Conservation (phyloP, 2,329 filamentous ascomycete species). For the Aureobasidium uvarum region DNA sequence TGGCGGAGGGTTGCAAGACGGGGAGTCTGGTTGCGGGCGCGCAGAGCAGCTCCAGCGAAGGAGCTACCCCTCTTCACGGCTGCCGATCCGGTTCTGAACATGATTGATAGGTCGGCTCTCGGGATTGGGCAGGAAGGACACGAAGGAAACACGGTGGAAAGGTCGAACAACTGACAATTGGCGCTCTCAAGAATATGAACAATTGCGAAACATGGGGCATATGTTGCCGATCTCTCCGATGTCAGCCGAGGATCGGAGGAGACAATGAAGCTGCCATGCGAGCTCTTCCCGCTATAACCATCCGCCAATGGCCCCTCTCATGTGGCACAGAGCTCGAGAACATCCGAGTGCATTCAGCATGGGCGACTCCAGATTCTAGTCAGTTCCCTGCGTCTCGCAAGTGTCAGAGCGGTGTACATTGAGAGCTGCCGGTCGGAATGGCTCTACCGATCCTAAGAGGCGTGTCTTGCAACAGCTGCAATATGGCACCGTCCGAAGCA, state of each 20-base stretch:
- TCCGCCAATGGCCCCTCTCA: neutral
- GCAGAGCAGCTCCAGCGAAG: conserved; percentile 10
- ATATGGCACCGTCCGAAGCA: neutral
- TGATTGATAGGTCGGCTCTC: conserved; percentile 4
- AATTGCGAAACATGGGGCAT: conserved; percentile 17
- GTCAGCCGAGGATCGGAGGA: conserved; percentile 17
- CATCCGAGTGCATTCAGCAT: neutral
- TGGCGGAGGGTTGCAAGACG: conserved; percentile 23
- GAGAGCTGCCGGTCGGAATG: neutral
- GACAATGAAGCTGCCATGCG: neutral
- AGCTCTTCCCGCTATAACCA: neutral
- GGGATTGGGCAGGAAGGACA: conserved; percentile 6
- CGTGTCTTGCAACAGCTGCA: neutral
- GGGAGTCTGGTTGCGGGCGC: conserved; percentile 9
- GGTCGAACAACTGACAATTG: neutral
- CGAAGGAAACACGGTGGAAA: neutral
- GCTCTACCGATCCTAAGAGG: neutral
- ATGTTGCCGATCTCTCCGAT: conserved; percentile 13
- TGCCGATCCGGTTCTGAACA: conserved; percentile 24
- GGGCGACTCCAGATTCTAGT: neutral
- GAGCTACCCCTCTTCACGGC: conserved; percentile 23
- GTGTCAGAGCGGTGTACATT: neutral
- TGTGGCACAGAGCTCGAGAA: neutral
- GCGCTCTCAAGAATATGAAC: neutral
- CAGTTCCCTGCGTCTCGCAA: neutral